Percentiles rank a stretch among this genome's conserved stretches.
phyloP scores from a whole-genome alignment of 495 filamentous ascomycete genomes.

The Cercophora sp. region DNA sequence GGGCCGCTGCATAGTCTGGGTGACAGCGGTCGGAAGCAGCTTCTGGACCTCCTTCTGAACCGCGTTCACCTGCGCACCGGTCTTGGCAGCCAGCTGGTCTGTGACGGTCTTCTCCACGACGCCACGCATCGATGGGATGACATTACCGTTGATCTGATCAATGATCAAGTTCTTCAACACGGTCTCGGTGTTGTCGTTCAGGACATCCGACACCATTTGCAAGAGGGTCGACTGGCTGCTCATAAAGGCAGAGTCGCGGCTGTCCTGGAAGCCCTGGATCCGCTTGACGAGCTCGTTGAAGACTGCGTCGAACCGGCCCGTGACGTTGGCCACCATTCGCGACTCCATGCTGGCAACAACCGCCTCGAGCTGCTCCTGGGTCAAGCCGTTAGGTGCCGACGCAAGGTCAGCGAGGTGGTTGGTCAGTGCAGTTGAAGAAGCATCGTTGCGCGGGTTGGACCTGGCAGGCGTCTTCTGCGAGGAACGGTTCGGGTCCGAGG shows the following conservation, averaged over 20 bases:
- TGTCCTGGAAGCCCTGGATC: constrained; percentile 30
- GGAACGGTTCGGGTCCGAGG: constrained; percentile 17
- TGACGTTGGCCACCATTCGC: constrained; percentile 41
- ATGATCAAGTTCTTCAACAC: constrained; percentile 68
- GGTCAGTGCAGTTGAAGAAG: constrained; percentile 12
- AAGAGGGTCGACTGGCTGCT: constrained; percentile 55
- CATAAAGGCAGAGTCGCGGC: constrained; percentile 26
- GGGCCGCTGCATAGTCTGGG: constrained; percentile 61
- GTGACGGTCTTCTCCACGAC: constrained; percentile 43
- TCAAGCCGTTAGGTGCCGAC: constrained; percentile 20
- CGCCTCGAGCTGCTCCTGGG: constrained; percentile 42
- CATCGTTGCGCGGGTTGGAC: constrained; percentile 21
- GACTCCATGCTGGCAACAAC: constrained; percentile 43
- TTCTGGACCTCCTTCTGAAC: constrained; percentile 61
- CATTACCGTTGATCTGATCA: constrained; percentile 59
- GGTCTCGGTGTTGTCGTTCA: constrained; percentile 86
- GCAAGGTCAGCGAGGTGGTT: constrained; percentile 15
- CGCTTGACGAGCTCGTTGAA: constrained; percentile 41
- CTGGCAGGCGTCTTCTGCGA: constrained; percentile 29
- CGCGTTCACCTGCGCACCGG: constrained; percentile 45
- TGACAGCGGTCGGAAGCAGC: constrained; percentile 37
- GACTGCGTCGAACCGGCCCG: constrained; percentile 38
- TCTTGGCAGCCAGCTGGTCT: constrained; percentile 39
- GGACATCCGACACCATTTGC: constrained; percentile 77
- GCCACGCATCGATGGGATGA: constrained; percentile 52